phyloP scores from a whole-genome alignment of 805 yeast species.

The Pichia manshurica region DNA sequence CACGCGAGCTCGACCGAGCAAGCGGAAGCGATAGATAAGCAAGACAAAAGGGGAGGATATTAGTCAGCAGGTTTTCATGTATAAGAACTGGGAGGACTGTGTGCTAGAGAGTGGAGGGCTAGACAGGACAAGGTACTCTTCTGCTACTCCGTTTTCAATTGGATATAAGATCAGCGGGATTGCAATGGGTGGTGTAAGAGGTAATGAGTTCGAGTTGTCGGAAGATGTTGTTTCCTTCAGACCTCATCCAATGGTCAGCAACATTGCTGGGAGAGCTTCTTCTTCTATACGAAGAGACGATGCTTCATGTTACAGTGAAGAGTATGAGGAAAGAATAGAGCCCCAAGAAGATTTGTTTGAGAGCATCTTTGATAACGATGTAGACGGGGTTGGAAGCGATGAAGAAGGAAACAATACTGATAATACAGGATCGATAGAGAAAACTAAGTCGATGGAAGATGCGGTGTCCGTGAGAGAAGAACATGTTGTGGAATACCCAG shows the following conservation, averaged over 20 bases:
- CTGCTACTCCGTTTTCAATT: too few relatives aligned
- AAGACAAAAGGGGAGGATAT: too few relatives aligned
- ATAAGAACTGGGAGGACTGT: too few relatives aligned
- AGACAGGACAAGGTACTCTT: too few relatives aligned
- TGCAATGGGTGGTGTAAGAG: neutral
- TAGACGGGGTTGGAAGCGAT: too few relatives aligned
- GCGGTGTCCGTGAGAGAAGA: slow-evolving; percentile 11
- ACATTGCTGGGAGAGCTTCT: neutral
- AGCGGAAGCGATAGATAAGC: too few relatives aligned
- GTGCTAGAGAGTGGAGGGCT: too few relatives aligned
- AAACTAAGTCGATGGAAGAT: neutral
- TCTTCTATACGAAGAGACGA: neutral
- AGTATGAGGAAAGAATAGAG: neutral
- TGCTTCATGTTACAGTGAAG: neutral
- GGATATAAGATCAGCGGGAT: too few relatives aligned
- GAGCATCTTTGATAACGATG: too few relatives aligned
- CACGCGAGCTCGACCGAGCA: too few relatives aligned
- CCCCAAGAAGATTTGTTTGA: neutral
- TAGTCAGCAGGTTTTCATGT: too few relatives aligned
- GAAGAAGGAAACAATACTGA: neutral
- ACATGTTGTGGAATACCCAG: slow-evolving; percentile 37
- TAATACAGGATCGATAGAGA: neutral
- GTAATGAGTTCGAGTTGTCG: neutral
- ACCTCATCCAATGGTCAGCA: slow-evolving; percentile 5
- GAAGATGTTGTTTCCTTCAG: slow-evolving; percentile 9